phyloP scores from a whole-genome alignment of 177 flowering plant species.

The Tripterygium wilfordii region DNA sequence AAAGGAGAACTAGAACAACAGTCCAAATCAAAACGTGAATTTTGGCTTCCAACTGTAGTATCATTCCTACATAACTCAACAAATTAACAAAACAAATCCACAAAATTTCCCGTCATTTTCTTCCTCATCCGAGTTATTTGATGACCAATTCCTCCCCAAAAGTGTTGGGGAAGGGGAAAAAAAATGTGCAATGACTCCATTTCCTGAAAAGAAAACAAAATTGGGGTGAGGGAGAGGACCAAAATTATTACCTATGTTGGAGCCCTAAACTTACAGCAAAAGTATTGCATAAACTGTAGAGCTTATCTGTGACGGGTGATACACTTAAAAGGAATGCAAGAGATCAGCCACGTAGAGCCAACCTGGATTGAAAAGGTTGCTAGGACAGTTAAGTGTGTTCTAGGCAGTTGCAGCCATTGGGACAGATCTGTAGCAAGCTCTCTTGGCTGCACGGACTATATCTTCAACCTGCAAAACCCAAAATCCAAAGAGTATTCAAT shows the following conservation, averaged over 20 bases:
- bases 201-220: conserved; percentile 7
- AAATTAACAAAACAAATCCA: conserved; percentile 3
- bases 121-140: conserved; percentile 10
- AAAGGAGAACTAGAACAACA: too few relatives aligned
- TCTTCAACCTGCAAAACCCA: conserved; percentile 66
- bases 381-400: not conserved
- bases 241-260: not conserved
- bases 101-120: conserved; percentile 4
- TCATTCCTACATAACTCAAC: not conserved
- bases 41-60: not conserved
- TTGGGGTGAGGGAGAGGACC: not conserved
- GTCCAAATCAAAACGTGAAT: not conserved
- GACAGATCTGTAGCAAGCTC: conserved; percentile 71
- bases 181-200: conserved; percentile 3
- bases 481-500: not conserved
- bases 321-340: not conserved
- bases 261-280: not conserved
- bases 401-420: conserved; percentile 61
- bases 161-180: conserved; percentile 6
- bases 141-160: conserved; percentile 5
- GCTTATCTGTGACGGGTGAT: not conserved
- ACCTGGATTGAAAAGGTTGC: conserved; percentile 11
- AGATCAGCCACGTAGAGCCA: not conserved
- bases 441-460: conserved; percentile 85
- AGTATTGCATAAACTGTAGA: not conserved